Evolutionary conservation across 2,329 filamentous ascomycete genomes (phyloP).

Genomic region (Aspergillus ibericus): DNA sequence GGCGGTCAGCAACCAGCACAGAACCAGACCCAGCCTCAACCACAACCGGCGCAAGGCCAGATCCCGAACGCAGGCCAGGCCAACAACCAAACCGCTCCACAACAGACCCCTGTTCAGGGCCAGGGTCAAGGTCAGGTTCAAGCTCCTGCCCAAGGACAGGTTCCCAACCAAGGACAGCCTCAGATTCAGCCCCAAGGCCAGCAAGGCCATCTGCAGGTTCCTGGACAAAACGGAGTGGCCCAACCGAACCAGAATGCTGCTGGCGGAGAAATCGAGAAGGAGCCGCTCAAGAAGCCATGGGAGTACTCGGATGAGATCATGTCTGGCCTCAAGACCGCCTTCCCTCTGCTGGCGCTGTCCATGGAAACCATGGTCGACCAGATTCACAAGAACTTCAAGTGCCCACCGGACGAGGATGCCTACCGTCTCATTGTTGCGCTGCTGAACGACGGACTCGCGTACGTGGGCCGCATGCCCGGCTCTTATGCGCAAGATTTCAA

Average conservation of each 20-base stretch:
- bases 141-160: conserved; percentile 20
- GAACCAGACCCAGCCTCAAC: conserved; percentile 20
- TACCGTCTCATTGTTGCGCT: conserved; percentile 96
- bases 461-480: conserved; percentile 81
- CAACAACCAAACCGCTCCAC: conserved; percentile 9
- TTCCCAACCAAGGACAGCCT: conserved; percentile 23
- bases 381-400: conserved; percentile 99
- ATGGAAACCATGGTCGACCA: conserved; percentile 99
- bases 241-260: conserved; percentile 25
- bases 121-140: conserved; percentile 17
- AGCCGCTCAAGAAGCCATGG: conserved; percentile 76
- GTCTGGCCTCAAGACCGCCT: conserved; percentile 92
- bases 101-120: conserved; percentile 10
- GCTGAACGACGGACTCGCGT: conserved; percentile 90
- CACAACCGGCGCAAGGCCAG: conserved; percentile 19
- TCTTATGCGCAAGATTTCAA: conserved; percentile 91
- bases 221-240: conserved; percentile 27
- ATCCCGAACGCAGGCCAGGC: conserved; percentile 14
- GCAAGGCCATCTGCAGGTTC: conserved; percentile 30
- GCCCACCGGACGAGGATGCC: conserved; percentile 95
- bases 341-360: conserved; percentile 88
- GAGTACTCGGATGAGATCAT: conserved; percentile 96
- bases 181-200: conserved; percentile 26
- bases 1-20: conserved; percentile 25
- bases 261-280: conserved; percentile 37